Conservation (phyloP, 2,329 filamentous ascomycete genomes). For the Mycosphaerelloides madeirae region DNA sequence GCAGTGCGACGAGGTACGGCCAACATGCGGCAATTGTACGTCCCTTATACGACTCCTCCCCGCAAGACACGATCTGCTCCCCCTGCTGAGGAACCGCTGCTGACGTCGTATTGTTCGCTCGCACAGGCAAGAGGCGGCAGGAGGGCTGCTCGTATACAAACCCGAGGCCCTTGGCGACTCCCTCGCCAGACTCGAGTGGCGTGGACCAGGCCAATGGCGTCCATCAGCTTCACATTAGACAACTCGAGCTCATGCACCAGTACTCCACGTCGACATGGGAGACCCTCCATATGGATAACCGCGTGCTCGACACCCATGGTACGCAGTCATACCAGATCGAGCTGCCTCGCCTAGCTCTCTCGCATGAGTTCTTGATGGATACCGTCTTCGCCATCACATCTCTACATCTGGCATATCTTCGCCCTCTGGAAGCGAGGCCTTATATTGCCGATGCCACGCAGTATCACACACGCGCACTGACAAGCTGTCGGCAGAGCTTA, state of each 20-base stretch:
- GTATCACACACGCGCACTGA: constrained; percentile 16
- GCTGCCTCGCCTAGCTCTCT: constrained; percentile 17
- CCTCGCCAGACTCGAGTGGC: constrained; percentile 10
- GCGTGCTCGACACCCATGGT: constrained; percentile 5
- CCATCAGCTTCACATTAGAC: constrained; percentile 11
- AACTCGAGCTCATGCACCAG: constrained; percentile 23
- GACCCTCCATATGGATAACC: constrained; percentile 4
- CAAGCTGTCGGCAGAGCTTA: constrained; percentile 12
- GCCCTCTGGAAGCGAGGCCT: constrained; percentile 9
- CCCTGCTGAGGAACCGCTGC: background rate
- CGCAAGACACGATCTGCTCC: background rate
- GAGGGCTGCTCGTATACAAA: constrained; percentile 22
- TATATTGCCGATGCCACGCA: constrained; percentile 14
- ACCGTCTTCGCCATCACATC: constrained; percentile 21
- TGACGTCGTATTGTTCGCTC: background rate
- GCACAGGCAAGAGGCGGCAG: constrained; percentile 16
- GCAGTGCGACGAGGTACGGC: constrained; percentile 19
- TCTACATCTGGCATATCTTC: constrained; percentile 18
- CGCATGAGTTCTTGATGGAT: constrained; percentile 19
- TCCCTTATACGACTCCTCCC: background rate
- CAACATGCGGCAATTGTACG: constrained; percentile 17
- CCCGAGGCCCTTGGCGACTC: constrained; percentile 8
- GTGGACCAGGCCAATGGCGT: constrained; percentile 6
- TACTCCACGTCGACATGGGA: constrained; percentile 17
- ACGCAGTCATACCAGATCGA: constrained; percentile 11